Conservation (phyloP, 2,329 filamentous ascomycete species). For the Gliomastix tumulicola region DNA sequence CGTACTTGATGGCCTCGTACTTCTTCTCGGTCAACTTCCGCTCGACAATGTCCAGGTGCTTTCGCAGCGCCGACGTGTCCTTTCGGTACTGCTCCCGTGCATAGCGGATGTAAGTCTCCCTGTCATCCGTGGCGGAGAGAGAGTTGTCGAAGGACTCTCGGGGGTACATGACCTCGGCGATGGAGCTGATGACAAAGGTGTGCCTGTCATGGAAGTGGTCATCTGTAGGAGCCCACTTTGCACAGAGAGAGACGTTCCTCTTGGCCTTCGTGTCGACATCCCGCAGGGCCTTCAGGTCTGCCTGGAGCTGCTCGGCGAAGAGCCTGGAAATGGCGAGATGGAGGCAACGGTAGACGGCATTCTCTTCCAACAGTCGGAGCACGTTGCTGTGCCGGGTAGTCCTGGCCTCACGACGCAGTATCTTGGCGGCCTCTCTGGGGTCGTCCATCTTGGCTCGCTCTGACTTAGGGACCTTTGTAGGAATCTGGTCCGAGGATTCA, state of each 20-base stretch:
- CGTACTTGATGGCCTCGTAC: conserved; percentile 45
- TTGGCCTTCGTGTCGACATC: conserved; percentile 28
- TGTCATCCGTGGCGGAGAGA: conserved; percentile 24
- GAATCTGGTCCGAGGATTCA: too few species aligned
- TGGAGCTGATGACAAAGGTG: conserved; percentile 48
- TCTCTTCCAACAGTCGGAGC: too few species aligned
- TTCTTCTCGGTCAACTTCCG: conserved; percentile 37
- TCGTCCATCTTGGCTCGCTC: too few species aligned
- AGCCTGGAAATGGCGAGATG: conserved; percentile 46
- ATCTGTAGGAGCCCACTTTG: conserved; percentile 53
- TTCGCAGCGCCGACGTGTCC: conserved; percentile 43
- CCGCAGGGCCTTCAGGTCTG: conserved; percentile 34
- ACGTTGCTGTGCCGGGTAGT: too few species aligned
- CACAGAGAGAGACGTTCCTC: conserved; percentile 44
- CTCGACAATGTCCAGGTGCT: conserved; percentile 46
- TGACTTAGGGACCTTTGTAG: too few species aligned
- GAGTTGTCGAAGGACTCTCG: conserved; percentile 17
- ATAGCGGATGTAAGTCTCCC: conserved; percentile 44
- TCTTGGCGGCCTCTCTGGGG: too few species aligned
- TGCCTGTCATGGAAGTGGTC: conserved; percentile 50
- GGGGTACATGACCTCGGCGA: conserved; percentile 47
- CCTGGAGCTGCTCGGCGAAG: conserved; percentile 46
- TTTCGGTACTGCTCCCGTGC: conserved; percentile 47
- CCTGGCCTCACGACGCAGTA: too few species aligned
- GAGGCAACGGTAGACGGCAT: conserved; percentile 41